Conservation (phyloP, 352 stramenopile genomes). For the Blastocystis sp. region DNA sequence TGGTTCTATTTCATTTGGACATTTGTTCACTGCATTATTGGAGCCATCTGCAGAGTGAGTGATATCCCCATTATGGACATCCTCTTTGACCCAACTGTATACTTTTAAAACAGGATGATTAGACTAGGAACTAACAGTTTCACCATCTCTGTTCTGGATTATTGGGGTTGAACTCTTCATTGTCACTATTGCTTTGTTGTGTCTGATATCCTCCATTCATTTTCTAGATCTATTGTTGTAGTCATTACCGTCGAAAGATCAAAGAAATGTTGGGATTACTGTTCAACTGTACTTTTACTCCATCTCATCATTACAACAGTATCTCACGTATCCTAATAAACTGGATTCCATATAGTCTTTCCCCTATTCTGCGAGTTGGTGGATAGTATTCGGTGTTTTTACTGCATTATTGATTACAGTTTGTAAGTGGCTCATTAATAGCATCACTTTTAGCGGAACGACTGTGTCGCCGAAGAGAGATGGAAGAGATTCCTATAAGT, state of each 20-base stretch:
- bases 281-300: slow-evolving; percentile 29
- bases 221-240: slow-evolving; percentile 27
- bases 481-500: slow-evolving; percentile 39
- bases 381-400: slow-evolving; percentile 4
- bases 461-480: slow-evolving; percentile 12
- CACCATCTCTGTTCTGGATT: not conserved
- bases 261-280: slow-evolving; percentile 65
- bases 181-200: slow-evolving; percentile 1
- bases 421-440: not conserved
- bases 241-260: slow-evolving; percentile 22
- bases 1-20: slow-evolving; percentile 63
- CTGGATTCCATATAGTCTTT: not conserved
- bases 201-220: not conserved
- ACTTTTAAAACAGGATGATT: not conserved
- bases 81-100: slow-evolving; percentile 24
- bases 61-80: slow-evolving; percentile 53
- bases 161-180: not conserved
- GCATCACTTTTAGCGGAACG: not conserved
- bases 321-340: not conserved
- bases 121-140: not conserved
- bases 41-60: not conserved
- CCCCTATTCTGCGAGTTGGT: not conserved
- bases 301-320: slow-evolving; percentile 21
- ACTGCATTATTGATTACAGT: not conserved
- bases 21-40: slow-evolving; percentile 19